These are phyloP conservation scores for Nectriaceae sp. DNA, from an alignment of 2,329 filamentous ascomycete genomes.

Conservation along the genomic window DNA sequence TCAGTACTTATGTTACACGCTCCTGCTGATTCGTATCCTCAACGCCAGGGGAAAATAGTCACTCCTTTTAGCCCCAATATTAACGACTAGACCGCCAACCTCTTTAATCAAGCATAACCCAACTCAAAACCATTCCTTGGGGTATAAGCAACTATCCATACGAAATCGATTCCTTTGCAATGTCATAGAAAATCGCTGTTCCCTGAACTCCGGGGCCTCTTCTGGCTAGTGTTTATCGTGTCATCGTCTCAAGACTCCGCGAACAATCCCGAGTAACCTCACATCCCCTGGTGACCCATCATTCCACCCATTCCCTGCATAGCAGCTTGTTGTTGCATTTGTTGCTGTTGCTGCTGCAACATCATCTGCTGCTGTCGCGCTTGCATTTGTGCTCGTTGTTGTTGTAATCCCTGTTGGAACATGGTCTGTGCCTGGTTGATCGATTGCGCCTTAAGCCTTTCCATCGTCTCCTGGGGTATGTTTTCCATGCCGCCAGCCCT, in stretches of 20 bases:
- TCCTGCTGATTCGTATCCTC: constrained; percentile 10
- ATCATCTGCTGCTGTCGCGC: constrained; percentile 36
- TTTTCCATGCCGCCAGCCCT: constrained; percentile 45
- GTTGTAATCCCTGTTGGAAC: constrained; percentile 35
- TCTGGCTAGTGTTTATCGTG: constrained; percentile 11
- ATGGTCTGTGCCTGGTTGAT: constrained; percentile 38
- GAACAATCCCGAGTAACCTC: constrained; percentile 14
- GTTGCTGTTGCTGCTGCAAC: constrained; percentile 37
- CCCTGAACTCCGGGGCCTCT: constrained; percentile 21
- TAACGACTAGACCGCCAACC: constrained; percentile 14
- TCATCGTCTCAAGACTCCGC: constrained; percentile 7
- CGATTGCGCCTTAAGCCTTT: constrained; percentile 48
- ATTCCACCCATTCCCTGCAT: constrained; percentile 58
- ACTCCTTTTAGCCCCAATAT: constrained; percentile 8
- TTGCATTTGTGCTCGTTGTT: constrained; percentile 37
- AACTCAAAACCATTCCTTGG: constrained; percentile 29
- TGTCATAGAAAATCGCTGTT: constrained; percentile 11
- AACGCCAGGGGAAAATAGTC: constrained; percentile 22
- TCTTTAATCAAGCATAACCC: constrained; percentile 17
- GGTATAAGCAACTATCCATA: too few species aligned
- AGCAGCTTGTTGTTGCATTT: constrained; percentile 40
- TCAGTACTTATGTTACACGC: constrained; percentile 9
- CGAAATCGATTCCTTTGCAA: constrained; percentile 21
- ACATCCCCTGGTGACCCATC: constrained; percentile 55
- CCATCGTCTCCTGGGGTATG: constrained; percentile 48